Conservation (phyloP, 495 filamentous ascomycete genomes). For the Penicillium ucsense region DNA sequence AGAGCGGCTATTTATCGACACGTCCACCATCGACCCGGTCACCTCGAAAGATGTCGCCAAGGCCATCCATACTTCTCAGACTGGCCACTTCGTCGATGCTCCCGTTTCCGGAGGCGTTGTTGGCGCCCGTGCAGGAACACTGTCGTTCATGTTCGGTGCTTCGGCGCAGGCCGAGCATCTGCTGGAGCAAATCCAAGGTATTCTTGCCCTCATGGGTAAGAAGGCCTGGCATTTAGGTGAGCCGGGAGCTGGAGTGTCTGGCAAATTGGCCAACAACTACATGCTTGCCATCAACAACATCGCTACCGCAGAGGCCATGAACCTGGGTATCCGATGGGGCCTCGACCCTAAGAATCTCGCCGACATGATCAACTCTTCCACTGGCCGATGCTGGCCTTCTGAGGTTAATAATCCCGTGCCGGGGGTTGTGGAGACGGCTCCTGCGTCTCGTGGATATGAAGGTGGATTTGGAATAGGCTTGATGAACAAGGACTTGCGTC, state of each 20-base stretch:
- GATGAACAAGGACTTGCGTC: slow-evolving; percentile 74
- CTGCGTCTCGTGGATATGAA: slow-evolving; percentile 62
- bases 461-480: slow-evolving; percentile 77
- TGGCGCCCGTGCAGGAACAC: slow-evolving; percentile 62
- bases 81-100: slow-evolving; percentile 63
- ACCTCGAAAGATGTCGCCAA: slow-evolving; percentile 61
- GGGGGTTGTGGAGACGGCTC: slow-evolving; percentile 65
- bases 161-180: slow-evolving; percentile 37
- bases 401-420: slow-evolving; percentile 90
- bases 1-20: slow-evolving; percentile 65
- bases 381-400: slow-evolving; percentile 83
- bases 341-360: slow-evolving; percentile 72
- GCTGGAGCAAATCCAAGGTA: slow-evolving; percentile 48
- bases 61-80: slow-evolving; percentile 43
- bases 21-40: slow-evolving; percentile 77
- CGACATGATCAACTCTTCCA: slow-evolving; percentile 73
- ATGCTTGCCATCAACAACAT: slow-evolving; percentile 88
- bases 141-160: slow-evolving; percentile 83
- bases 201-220: slow-evolving; percentile 72
- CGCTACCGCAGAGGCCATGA: slow-evolving; percentile 88
- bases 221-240: slow-evolving; percentile 71
- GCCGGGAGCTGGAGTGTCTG: slow-evolving; percentile 71
- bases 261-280: slow-evolving; percentile 91
- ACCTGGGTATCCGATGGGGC: slow-evolving; percentile 75
- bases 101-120: slow-evolving; percentile 82